These are phyloP conservation scores for Solanum appendiculatum DNA, from an alignment of 257 asterid genomes.

Conservation along the genomic window DNA sequence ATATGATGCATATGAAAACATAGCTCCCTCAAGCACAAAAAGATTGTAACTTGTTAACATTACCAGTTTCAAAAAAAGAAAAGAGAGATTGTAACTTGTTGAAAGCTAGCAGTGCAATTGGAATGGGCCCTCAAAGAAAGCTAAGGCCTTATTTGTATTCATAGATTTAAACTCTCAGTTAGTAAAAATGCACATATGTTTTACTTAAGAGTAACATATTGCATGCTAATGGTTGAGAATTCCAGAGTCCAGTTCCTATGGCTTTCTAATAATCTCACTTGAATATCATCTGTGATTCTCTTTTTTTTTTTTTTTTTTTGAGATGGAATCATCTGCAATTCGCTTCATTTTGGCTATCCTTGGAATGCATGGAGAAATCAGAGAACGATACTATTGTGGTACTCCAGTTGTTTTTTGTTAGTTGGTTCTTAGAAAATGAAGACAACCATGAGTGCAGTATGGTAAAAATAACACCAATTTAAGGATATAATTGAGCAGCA, in stretches of 20 bases:
- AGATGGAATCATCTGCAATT: not conserved
- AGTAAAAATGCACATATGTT: not conserved
- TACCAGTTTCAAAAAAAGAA: too few species aligned
- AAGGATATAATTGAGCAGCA: not conserved
- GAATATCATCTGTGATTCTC: not conserved
- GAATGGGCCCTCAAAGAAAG: not conserved
- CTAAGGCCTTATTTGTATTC: not conserved
- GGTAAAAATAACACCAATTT: not conserved
- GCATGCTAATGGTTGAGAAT: not conserved
- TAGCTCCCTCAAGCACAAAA: not conserved
- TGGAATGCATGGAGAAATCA: not conserved
- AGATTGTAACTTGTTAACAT: not conserved
- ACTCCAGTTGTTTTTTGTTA: not conserved
- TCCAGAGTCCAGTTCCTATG: not conserved
- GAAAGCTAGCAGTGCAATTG: not conserved
- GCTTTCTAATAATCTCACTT: not conserved
- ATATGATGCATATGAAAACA: not conserved
- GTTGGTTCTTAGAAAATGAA: not conserved
- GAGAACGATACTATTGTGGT: not conserved
- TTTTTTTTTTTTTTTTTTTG: not conserved
- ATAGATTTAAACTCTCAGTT: not conserved
- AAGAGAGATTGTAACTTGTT: too few species aligned
- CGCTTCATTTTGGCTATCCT: not conserved
- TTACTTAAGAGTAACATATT: not conserved
- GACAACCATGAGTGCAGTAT: not conserved